Evolutionary conservation across 352 stramenopile species (phyloP), one percentile per base, ranked within the genome.

Genomic region (Elongisporangium senticosum): DNA sequence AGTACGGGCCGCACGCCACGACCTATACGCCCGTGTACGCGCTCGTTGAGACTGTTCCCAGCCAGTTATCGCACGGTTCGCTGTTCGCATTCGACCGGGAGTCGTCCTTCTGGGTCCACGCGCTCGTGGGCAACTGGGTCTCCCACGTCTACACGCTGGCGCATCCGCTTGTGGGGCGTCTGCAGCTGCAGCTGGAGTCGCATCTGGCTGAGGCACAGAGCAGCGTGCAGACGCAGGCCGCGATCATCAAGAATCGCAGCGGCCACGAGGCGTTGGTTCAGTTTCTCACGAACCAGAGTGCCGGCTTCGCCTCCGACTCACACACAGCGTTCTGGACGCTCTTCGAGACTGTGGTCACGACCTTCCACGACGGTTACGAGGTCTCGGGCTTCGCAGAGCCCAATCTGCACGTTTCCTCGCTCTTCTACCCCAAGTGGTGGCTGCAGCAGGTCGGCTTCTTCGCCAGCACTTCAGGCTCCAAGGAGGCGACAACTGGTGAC

Each of bases 11-110:
- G 6, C 85, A 96, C 55, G 74, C 77, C 11, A 92, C 89, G 3
- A 76, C 84, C 17, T 98, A 96, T 74, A 85, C 83, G 13, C 95
- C 95, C 0, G 83, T 98, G 59, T 96, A 93, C 66, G 74, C 94
- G 14, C 69, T 80, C 50, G 67, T 81, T 19, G 66, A 64, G 2
- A 65, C 71, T 11, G 61, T 89, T 1, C 86, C 87, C 0, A 33
- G 64, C n/a, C 65, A 79, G 28, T 71, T 86, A 37, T 58, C 80
- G 20, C 74, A 53, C 23, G 80, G 79, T 3, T 94, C 83, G 26
- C 62, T 96, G 7, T 77, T 88, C 19, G 69, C 67, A 13, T 91
- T 86, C 40, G 79, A 90, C 56, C 68, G 69, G 4, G 63, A 74
- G 15, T 83, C 79, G 39, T 75, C 74, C 0, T 96, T 89, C 62